Percentiles rank a stretch among this genome's conserved stretches.
Evolutionary conservation across 2,329 filamentous ascomycete genomes (phyloP).

Genomic region (Colletotrichum coccodes): DNA sequence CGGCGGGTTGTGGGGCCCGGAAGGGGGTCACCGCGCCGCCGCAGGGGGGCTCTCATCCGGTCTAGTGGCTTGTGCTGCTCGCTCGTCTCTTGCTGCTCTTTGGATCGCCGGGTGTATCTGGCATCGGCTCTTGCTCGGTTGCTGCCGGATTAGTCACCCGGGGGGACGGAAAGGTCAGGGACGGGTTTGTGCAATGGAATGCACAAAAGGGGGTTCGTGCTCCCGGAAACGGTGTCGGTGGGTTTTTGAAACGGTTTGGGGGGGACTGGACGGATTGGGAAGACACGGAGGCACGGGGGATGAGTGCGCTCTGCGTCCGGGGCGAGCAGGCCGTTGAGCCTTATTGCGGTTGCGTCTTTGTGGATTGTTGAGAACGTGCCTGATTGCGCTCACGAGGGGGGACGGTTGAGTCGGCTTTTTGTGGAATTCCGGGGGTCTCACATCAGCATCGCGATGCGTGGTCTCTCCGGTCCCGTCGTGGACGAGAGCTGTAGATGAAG

Average conservation of each 20-base stretch:
- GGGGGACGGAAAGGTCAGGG: slow-evolving; percentile 1
- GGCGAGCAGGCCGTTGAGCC: background rate
- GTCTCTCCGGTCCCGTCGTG: background rate
- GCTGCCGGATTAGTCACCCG: slow-evolving; percentile 18
- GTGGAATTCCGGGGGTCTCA: background rate
- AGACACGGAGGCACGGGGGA: background rate
- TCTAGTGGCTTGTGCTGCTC: slow-evolving; percentile 2
- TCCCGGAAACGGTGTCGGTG: slow-evolving; percentile 17
- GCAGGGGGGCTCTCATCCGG: slow-evolving; percentile 5
- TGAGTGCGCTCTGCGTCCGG: background rate
- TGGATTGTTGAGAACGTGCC: background rate
- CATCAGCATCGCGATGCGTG: background rate
- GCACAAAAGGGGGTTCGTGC: background rate
- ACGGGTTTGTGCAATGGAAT: background rate
- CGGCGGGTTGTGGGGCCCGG: slow-evolving; percentile 24
- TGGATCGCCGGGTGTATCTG: background rate
- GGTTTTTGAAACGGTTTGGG: background rate
- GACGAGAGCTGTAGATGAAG: background rate
- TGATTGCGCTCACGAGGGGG: background rate
- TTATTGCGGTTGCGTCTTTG: background rate
- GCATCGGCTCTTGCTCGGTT: slow-evolving; percentile 22
- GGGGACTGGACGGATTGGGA: background rate
- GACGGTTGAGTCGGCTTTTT: background rate
- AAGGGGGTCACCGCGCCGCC: background rate
- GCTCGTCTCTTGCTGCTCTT: background rate